Conservation (phyloP, 169 alveolate genomes). For the Plasmodium coatneyi region DNA sequence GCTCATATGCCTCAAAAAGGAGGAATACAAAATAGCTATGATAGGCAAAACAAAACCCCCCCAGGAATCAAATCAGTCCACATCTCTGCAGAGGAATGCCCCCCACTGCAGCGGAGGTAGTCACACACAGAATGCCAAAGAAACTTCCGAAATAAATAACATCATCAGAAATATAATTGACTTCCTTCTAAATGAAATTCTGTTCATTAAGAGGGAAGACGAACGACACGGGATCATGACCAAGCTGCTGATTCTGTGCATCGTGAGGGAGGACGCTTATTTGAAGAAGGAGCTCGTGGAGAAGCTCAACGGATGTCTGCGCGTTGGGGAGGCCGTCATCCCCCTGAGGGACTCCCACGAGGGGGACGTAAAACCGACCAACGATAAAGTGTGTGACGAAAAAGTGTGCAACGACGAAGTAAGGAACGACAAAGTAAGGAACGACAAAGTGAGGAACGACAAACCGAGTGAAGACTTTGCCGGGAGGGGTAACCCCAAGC, state of each 20-base stretch:
- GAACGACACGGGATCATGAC: constrained; percentile 69
- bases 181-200: constrained; percentile 66
- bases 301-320: constrained; percentile 17
- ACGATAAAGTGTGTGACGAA: not conserved
- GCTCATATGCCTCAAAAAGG: constrained; percentile 38
- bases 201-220: constrained; percentile 62
- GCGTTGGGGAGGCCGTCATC: not conserved
- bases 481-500: not conserved
- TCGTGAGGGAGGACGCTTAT: constrained; percentile 63
- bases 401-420: not conserved
- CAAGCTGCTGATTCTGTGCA: constrained; percentile 35
- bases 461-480: not conserved
- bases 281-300: constrained; percentile 69
- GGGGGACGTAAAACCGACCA: not conserved
- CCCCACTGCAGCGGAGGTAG: not conserved
- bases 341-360: not conserved
- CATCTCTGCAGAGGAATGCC: not conserved
- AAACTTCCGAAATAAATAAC: constrained; percentile 48
- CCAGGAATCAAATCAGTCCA: not conserved
- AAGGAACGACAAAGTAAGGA: no score
- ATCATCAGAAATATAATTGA: constrained; percentile 69
- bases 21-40: constrained; percentile 29
- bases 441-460: not conserved
- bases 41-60: not conserved
- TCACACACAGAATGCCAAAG: not conserved